phyloP scores from a whole-genome alignment of 2,329 filamentous ascomycete genomes.

The Arthroderma uncinatum region DNA sequence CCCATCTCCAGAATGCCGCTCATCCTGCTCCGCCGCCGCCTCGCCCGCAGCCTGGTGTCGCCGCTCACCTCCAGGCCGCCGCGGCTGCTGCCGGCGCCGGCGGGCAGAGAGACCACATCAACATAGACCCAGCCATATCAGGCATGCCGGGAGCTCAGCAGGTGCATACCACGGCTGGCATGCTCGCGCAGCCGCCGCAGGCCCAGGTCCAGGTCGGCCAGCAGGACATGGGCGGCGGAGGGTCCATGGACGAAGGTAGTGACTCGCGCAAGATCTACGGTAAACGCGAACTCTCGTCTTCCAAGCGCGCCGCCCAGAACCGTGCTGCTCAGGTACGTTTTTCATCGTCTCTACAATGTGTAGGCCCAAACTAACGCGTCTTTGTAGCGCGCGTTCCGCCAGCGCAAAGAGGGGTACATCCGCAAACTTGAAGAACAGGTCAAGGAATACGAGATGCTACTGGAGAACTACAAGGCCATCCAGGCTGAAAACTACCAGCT shows the following conservation, averaged over 20 bases:
- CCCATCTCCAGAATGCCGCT: slow-evolving; percentile 26
- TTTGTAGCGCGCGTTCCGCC: slow-evolving; percentile 77
- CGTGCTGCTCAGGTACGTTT: slow-evolving; percentile 79
- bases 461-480: slow-evolving; percentile 65
- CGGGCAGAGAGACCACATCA: slow-evolving; percentile 38
- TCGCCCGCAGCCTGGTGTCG: slow-evolving; percentile 30
- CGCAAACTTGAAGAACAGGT: slow-evolving; percentile 95
- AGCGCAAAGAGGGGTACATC: slow-evolving; percentile 96
- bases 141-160: slow-evolving; percentile 22
- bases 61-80: slow-evolving; percentile 31
- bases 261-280: slow-evolving; percentile 58
- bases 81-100: slow-evolving; percentile 15
- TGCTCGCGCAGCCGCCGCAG: slow-evolving; percentile 16
- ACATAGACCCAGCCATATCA: slow-evolving; percentile 50
- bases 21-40: slow-evolving; percentile 36
- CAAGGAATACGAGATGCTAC: slow-evolving; percentile 63
- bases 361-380: slow-evolving; percentile 29
- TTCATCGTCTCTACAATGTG: slow-evolving; percentile 6
- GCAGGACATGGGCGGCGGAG: slow-evolving; percentile 1
- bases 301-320: slow-evolving; percentile 93
- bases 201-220: slow-evolving; percentile 2
- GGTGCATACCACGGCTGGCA: slow-evolving; percentile 6
- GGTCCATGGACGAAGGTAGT: slow-evolving; percentile 28
- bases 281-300: slow-evolving; percentile 85
- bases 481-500: slow-evolving; percentile 83